Base-by-base conservation (phyloP, 2,329 filamentous ascomycete genomes). In the Emergomyces pasteurianus region DNA sequence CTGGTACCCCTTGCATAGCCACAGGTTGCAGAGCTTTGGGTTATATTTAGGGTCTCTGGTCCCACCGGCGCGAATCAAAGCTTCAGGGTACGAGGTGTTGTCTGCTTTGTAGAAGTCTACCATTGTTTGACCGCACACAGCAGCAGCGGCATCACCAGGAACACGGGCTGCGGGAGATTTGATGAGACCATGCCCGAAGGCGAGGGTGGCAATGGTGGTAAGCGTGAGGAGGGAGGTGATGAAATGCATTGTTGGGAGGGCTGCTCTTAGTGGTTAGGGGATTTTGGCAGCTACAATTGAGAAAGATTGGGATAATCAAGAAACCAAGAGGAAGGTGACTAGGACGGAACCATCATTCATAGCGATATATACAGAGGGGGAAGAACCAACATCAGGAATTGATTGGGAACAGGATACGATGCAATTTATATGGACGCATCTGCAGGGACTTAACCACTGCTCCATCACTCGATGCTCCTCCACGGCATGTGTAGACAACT, bases 1-100 rank as follows among this genome's bases (percentile, higher is more conserved):
- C 68, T 83, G 78, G 72, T 79, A 80, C 63, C 82, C 82, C 73
- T 83, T 83, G 80, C 81, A 83, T 55, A 81, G 76, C 76, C 77
- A 82, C 67, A 82, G 73, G 66, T 81, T 73, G 70, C 81, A 83
- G 43, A 71, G 68, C 1, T 70, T 68, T 53, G 74, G 73, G 60
- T 80, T 72, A 72, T 78, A 81, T 73, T 81, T 80, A 0, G 16
- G 36, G 42, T 58, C 56, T 7, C 14, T 38, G 36, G 36, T 28
- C 21, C 53, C 53, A 31, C 36, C 53, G 10, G 16, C 53, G 14
- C 53, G 53, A 18, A 56, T n/a, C 31, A 56, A 31, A 21, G 53
- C 53, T 26, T 56, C 53, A 14, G 53, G 53, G 31, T 56, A 56
- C 10, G 53, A 56, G 26, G 53, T 56, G 53, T 56, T 56, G 53